Evolutionary conservation across 73 alveolate genomes (phyloP), one percentile per base, ranked within the genome.

Genomic region (Tetrahymena malaccensis): DNA sequence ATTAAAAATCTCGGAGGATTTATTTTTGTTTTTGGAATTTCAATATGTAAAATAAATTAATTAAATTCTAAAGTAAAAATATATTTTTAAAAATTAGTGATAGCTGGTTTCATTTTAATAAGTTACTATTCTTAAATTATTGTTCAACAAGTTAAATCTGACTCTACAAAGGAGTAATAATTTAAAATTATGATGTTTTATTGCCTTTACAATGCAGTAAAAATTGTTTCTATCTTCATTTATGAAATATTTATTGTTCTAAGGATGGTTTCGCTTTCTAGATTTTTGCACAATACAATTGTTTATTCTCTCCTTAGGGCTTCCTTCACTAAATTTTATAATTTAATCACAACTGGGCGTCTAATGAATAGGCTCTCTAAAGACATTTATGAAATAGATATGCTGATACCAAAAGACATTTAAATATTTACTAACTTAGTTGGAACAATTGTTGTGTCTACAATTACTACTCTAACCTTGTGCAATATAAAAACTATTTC

Each of bases 351-450:
- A 10, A 94, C 93, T 11, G 96, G 96, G 2, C 85, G 96, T 70
- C 44, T 94, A 19, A 94, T 94, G 94, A 94, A 94, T 94, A 56
- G 96, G 31, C 93, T 94, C 38, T 70, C 94, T 43, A 94, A 94
- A 37, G 96, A 94, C 83, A 94, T 94, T 12, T 94, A 56, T 44
- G 93, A 94, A 37, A 94, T 94, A 7, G 96, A 94, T 35, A 57
- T 94, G 57, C 34, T 37, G n/a, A 35, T 94, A 17, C 94, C 96
- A 1, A 94, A 58, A 43, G 38, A 94, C 38, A 27, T 56, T 19
- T 56, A 37, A 25, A 58, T 19, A 35, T 10, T 94, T 38, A 35
- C 50, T 10, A 58, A 21, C 22, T 25, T 56, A 33, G 22, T 58
- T 35, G 43, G 50, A 19, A 57, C 43, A 56, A 17, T 94, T 13